Evolutionary conservation across 768 basidiomycete genomes (phyloP).

Genomic region (Amanita pallidorosea): DNA sequence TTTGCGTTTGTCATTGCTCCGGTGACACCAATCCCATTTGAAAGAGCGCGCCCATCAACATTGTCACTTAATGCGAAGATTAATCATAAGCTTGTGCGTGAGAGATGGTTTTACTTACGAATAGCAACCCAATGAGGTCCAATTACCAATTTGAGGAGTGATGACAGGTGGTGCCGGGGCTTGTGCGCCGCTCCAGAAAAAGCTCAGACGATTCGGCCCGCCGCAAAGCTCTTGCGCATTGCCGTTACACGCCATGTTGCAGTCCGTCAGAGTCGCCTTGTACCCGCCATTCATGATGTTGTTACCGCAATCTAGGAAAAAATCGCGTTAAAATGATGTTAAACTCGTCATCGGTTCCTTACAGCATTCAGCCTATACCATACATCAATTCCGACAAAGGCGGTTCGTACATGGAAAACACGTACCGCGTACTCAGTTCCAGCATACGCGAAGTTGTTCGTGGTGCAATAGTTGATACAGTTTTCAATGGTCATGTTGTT

Average conservation of each 20-base stretch:
- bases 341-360: conserved; percentile 7
- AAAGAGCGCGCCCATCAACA: conserved; percentile 31
- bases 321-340: conserved; percentile 1
- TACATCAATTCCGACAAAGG: background rate
- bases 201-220: conserved; percentile 43
- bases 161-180: conserved; percentile 25
- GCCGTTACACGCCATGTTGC: conserved; percentile 53
- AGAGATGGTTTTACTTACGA: conserved; percentile 30
- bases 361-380: conserved; percentile 42
- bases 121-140: conserved; percentile 69
- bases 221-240: conserved; percentile 50
- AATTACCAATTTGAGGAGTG: conserved; percentile 36
- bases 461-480: conserved; percentile 37
- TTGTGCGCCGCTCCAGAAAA: conserved; percentile 49
- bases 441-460: conserved; percentile 46
- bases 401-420: background rate
- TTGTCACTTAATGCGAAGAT: conserved; percentile 27
- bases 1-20: conserved; percentile 40
- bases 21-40: conserved; percentile 21
- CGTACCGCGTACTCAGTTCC: conserved; percentile 50
- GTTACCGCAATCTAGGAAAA: conserved; percentile 51
- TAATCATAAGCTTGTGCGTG: conserved; percentile 12
- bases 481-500: conserved; percentile 50
- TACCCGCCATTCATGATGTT: conserved; percentile 33
- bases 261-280: conserved; percentile 38